Evolutionary conservation across 2,329 filamentous ascomycete genomes (phyloP).

Genomic region (Beauveria medogensis): DNA sequence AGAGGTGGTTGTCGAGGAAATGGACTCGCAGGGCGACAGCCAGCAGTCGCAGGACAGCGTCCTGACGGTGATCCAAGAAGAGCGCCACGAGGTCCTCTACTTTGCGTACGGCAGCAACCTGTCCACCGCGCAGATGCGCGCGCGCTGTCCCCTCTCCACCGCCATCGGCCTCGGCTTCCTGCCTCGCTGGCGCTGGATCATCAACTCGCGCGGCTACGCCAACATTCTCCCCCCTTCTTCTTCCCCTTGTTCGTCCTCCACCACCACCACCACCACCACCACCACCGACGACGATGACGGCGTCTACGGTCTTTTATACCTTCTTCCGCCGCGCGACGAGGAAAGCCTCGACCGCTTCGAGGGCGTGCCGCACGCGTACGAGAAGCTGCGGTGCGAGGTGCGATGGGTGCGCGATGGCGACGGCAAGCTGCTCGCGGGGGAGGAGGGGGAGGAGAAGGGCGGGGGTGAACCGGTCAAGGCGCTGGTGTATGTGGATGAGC

Average conservation of each 20-base stretch:
- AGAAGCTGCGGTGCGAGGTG: slow-evolving; percentile 36
- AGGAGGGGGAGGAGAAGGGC: slow-evolving; percentile 14
- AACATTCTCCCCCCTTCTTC: slow-evolving; percentile 45
- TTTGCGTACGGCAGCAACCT: slow-evolving; percentile 68
- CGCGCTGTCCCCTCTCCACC: slow-evolving; percentile 49
- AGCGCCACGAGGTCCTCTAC: slow-evolving; percentile 40
- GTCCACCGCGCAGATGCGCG: slow-evolving; percentile 55
- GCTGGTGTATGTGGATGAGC: slow-evolving; percentile 53
- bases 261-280: not conserved
- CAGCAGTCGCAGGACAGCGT: slow-evolving; percentile 28
- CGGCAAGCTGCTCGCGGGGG: slow-evolving; percentile 15
- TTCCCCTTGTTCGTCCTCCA: not conserved
- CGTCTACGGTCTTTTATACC: slow-evolving; percentile 52
- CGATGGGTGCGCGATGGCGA: slow-evolving; percentile 19
- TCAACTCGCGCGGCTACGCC: slow-evolving; percentile 59
- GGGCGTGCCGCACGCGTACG: slow-evolving; percentile 55
- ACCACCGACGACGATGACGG: slow-evolving; percentile 20
- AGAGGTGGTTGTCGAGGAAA: not conserved
- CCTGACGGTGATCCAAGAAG: slow-evolving; percentile 28
- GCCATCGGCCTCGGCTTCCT: slow-evolving; percentile 52
- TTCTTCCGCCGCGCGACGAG: slow-evolving; percentile 42
- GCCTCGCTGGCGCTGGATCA: slow-evolving; percentile 53
- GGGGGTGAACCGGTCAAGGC: slow-evolving; percentile 24
- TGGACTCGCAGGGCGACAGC: slow-evolving; percentile 21
- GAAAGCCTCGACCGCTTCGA: slow-evolving; percentile 46